Base-by-base conservation (phyloP, 768 basidiomycete species). In the Sistotremastrum suecicum region DNA sequence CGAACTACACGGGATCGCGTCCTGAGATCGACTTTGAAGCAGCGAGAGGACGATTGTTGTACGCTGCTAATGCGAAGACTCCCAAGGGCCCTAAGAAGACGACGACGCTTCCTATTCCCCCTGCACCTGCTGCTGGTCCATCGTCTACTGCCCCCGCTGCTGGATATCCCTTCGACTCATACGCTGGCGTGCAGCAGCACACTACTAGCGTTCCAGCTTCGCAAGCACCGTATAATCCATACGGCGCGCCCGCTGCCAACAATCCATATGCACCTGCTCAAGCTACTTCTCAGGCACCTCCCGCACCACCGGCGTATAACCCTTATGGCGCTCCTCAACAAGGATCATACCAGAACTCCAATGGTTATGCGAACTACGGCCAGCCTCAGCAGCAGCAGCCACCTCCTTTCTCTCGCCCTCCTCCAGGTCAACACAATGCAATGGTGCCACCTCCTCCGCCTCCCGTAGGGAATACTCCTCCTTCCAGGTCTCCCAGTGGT, bases 1-100 rank as follows among this genome's bases (percentile, higher is more conserved):
- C 64, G 7, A 80, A 77, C 43, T 98, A 95, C 62, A 73, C 75
- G 41, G 83, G 83, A 4, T 67, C 74, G 3, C 63, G 66, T 3
- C 56, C 57, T 5, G 57, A 56, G 5, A 48, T 65, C 44, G 61
- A 72, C 53, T 65, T 68, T 57, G 58, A 60, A 7, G 61, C 63
- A 20, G 70, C 68, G 10, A 58, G 73, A 41, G 70, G 74, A 37
- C 63, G 76, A 37, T 50, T 79, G 7, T 53, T 72, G 44, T 52
- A 60, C 33, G 67, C 67, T 3, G 64, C 67, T 33, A 51, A 46
- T 12, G 31, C 11, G 12, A 40, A 32, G n/a, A 46, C 43, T 4
- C 42, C 52, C 10, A 51, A 43, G 32, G 35, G 39, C 43, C 40
- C 65, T 1, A 65, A 64, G 50, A 58, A 64, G 43, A 64, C 66